Evolutionary conservation across 2,329 filamentous ascomycete species (phyloP), one percentile per base, ranked within the genome.

Genomic region (Colletotrichum neosansevieriae): DNA sequence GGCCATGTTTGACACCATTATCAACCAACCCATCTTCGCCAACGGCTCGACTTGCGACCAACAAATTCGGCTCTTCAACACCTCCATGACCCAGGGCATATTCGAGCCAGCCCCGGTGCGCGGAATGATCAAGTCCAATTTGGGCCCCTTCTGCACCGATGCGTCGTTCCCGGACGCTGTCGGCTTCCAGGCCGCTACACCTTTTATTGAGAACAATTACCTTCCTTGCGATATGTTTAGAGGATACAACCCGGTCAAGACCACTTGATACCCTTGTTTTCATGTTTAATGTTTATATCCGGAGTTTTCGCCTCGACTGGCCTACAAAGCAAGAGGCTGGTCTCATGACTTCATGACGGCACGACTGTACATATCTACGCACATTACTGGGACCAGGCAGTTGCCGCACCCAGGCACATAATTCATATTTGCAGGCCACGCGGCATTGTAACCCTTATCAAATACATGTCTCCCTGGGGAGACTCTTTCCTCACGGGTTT

Each of bases 11-110:
- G 71, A 77, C 71, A 87, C 86, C 73, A 76, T 86, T 51, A 87
- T 85, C 3, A 88, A 88, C 72, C 86, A 88, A 73, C 84, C 85
- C 1, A 78, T 77, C 4, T 85, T 85, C 67, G 79, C 77, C 10
- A 76, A 82, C 57, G 76, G 76, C 10, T 73, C 75, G 49, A 71
- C 74, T 0, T 85, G 83, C 74, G 82, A 85, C 58, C 79, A 82
- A 38, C 81, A 83, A 75, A 76, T 80, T 12, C 75, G 81, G 12
- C 66, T 84, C 11, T 86, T 82, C 74, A 81, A 85, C 69, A 84
- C 84, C 0, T 76, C 78, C 1, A 74, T 85, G 3, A 80, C 82
- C 0, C 75, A 75, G 0, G 74, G 71, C 15, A 64, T 60, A 3
- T 73, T 73, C 40, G 73, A 70, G 36, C 76, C 77, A 3, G 72